Conservation (phyloP, 371 early-diverging fungal genomes). For the Mortierella sp. region DNA sequence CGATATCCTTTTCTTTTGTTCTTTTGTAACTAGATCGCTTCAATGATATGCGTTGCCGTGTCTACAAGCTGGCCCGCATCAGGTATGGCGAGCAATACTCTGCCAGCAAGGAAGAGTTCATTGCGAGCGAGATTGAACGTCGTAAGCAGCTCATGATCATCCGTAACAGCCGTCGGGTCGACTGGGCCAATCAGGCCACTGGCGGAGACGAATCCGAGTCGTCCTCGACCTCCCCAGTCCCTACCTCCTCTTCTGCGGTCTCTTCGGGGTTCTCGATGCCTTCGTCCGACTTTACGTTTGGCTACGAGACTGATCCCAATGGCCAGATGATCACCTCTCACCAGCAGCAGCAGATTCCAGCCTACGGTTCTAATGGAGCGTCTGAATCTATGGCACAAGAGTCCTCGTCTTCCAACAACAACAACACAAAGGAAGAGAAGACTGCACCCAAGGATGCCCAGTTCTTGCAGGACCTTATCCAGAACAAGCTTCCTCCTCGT, state of each 20-base stretch:
- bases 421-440: constrained; percentile 17
- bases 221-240: constrained; percentile 16
- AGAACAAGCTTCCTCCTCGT: constrained; percentile 37
- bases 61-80: constrained; percentile 75
- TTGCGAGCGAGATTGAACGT: constrained; percentile 70
- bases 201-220: constrained; percentile 12
- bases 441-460: constrained; percentile 21
- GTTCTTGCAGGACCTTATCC: constrained; percentile 42
- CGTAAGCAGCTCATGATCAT: constrained; percentile 50
- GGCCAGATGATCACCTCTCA: neutral
- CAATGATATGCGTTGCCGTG: constrained; percentile 79
- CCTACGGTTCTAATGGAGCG: constrained; percentile 7
- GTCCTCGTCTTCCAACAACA: neutral
- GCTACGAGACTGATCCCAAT: neutral
- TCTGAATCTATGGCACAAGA: constrained; percentile 3
- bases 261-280: constrained; percentile 16
- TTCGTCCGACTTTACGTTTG: constrained; percentile 24
- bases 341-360: constrained; percentile 25
- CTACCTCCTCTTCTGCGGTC: neutral
- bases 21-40: constrained; percentile 59
- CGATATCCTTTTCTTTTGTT: neutral
- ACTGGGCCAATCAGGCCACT: constrained; percentile 31
- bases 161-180: constrained; percentile 45
- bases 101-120: constrained; percentile 70
- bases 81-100: constrained; percentile 73